Evolutionary conservation across 352 stramenopile genomes (phyloP).

Genomic region (Pythium pyrilobum): DNA sequence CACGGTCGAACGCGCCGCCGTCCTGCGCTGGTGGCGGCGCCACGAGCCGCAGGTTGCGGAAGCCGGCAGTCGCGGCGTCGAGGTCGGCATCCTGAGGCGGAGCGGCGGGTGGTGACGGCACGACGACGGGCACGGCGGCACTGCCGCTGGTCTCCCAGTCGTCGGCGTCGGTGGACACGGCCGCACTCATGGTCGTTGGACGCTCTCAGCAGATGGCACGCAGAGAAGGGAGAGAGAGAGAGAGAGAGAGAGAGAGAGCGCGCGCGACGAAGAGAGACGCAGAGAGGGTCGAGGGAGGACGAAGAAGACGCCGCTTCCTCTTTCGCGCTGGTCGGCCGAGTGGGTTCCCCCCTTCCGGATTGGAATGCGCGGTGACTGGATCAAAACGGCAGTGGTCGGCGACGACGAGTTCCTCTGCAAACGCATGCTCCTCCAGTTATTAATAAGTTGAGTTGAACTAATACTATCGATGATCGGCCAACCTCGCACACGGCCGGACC

Average conservation of each 20-base stretch:
- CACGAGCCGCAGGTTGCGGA: conserved; percentile 37
- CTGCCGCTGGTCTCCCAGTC: conserved; percentile 17
- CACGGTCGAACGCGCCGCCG: conserved; percentile 42
- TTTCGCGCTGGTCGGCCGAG: too few relatives aligned
- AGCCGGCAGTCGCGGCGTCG: conserved; percentile 17
- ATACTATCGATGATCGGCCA: conserved; percentile 7
- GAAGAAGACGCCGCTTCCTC: too few relatives aligned
- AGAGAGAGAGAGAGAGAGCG: too few relatives aligned
- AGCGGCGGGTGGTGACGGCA: not conserved
- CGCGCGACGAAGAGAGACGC: too few relatives aligned
- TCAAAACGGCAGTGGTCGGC: conserved; percentile 7
- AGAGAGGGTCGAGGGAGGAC: too few relatives aligned
- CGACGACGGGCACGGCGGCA: conserved; percentile 3
- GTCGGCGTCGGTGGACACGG: conserved; percentile 1
- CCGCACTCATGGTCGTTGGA: conserved; percentile 6
- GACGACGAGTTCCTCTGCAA: not conserved
- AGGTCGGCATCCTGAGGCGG: not conserved
- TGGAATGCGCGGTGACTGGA: conserved; percentile 24
- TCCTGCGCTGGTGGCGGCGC: conserved; percentile 31
- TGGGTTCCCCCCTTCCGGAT: too few relatives aligned
- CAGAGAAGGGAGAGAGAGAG: too few relatives aligned
- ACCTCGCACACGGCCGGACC: not conserved
- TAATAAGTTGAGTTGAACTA: conserved; percentile 27
- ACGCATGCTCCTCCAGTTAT: conserved; percentile 20
- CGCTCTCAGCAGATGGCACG: not conserved